Evolutionary conservation across 371 early-diverging fungal genomes (phyloP).

Genomic region (Chytridiales sp.): DNA sequence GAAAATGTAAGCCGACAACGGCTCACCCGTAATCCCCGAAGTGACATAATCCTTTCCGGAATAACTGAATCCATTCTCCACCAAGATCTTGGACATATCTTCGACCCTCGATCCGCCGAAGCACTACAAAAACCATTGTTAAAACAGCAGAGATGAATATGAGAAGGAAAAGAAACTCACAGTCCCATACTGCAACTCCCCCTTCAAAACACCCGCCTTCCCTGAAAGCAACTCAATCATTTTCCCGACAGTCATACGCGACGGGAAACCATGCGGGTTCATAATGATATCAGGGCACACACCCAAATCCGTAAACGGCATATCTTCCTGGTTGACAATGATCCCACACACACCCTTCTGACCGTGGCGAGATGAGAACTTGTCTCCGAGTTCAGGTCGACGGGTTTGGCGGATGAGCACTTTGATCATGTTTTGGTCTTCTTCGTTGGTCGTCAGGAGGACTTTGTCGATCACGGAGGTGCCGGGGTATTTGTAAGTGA

Average conservation of each 20-base stretch:
- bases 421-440: slow-evolving; percentile 93
- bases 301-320: slow-evolving; percentile 99
- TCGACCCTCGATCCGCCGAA: slow-evolving; percentile 96
- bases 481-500: slow-evolving; percentile 84
- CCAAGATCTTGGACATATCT: slow-evolving; percentile 92
- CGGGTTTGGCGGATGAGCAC: slow-evolving; percentile 95
- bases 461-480: slow-evolving; percentile 85
- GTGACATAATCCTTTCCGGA: slow-evolving; percentile 99
- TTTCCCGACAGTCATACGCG: slow-evolving; percentile 99
- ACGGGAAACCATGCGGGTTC: slow-evolving; percentile 99
- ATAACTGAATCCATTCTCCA: slow-evolving; percentile 95
- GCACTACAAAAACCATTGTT: no score
- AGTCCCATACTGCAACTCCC: slow-evolving; percentile 96
- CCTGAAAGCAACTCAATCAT: slow-evolving; percentile 98
- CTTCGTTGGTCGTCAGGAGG: slow-evolving; percentile 89
- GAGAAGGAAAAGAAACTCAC: slow-evolving; percentile 33
- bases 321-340: slow-evolving; percentile 96
- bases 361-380: slow-evolving; percentile 99
- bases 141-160: background rate
- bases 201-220: slow-evolving; percentile 96
- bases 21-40: slow-evolving; percentile 82
- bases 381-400: slow-evolving; percentile 98
- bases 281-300: slow-evolving; percentile 98
- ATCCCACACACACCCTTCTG: slow-evolving; percentile 99
- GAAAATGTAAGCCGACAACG: slow-evolving; percentile 94